Percentiles rank a stretch among this genome's conserved stretches.
Conservation (phyloP, 2,329 filamentous ascomycete species). For the Phaeoacremonium minimum region DNA sequence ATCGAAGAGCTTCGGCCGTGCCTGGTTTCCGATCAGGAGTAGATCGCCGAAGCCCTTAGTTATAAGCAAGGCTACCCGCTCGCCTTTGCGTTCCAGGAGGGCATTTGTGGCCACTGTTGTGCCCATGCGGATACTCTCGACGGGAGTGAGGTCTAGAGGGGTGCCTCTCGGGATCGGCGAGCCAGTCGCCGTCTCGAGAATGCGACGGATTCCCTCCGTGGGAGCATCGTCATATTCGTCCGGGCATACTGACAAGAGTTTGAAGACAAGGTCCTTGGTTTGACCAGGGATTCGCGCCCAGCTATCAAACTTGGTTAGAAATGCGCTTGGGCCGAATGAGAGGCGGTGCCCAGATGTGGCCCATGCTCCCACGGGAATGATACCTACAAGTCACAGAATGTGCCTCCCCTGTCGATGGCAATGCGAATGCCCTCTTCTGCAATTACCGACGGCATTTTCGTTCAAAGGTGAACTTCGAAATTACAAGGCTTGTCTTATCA, state of each 20-base stretch:
- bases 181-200: conserved; percentile 55
- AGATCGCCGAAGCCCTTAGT: conserved; percentile 65
- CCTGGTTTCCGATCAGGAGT: conserved; percentile 62
- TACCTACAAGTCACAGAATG: conserved; percentile 32
- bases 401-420: conserved; percentile 48
- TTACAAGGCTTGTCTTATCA: not conserved
- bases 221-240: conserved; percentile 63
- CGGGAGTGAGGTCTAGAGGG: conserved; percentile 38
- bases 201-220: conserved; percentile 59
- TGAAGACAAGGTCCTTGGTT: conserved; percentile 63
- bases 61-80: conserved; percentile 59
- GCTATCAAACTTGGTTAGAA: conserved; percentile 36
- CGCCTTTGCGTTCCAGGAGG: conserved; percentile 60
- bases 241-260: conserved; percentile 62
- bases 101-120: conserved; percentile 67
- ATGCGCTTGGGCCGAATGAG: not conserved
- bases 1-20: conserved; percentile 62
- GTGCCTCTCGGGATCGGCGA: conserved; percentile 56
- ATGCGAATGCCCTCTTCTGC: conserved; percentile 1
- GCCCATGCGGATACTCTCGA: conserved; percentile 63
- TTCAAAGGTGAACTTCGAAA: not conserved
- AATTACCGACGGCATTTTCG: not conserved
- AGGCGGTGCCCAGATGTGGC: no score
- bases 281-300: conserved; percentile 63
- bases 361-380: no score